These are phyloP conservation scores for Candida tallmaniae DNA, from an alignment of 805 yeast genomes.

Conservation along the genomic window DNA sequence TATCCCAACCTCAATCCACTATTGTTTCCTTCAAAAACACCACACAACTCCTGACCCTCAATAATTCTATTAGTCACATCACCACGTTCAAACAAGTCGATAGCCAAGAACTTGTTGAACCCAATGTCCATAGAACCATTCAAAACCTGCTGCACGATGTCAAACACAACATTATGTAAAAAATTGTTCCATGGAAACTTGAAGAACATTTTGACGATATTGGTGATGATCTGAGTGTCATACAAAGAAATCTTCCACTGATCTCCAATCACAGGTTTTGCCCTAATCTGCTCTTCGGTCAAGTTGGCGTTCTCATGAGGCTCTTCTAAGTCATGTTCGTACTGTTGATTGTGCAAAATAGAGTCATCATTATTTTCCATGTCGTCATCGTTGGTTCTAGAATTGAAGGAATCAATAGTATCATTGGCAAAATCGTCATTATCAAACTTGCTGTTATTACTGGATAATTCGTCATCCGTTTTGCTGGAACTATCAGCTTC, in stretches of 20 bases:
- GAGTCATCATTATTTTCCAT: conserved; percentile 19
- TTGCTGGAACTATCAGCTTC: conserved; percentile 7
- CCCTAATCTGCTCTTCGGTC: conserved; percentile 39
- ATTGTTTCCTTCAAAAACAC: conserved; percentile 49
- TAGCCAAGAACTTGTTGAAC: conserved; percentile 42
- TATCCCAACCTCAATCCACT: conserved; percentile 75
- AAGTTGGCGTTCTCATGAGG: conserved; percentile 42
- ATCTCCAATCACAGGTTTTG: conserved; percentile 42
- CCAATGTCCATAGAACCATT: conserved; percentile 48
- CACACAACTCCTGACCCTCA: conserved; percentile 53
- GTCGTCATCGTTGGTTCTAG: conserved; percentile 19
- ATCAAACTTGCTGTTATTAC: conserved; percentile 1
- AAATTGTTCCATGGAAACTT: conserved; percentile 46
- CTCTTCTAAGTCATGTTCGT: conserved; percentile 33
- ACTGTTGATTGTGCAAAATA: conserved; percentile 17
- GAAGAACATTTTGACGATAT: conserved; percentile 41
- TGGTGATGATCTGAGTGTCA: conserved; percentile 41
- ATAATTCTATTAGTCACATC: conserved; percentile 39
- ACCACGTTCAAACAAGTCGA: conserved; percentile 55
- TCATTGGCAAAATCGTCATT: conserved; percentile 16
- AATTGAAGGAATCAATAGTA: conserved; percentile 32
- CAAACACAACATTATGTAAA: conserved; percentile 44
- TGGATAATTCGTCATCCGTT: conserved; percentile 1
- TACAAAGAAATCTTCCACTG: conserved; percentile 36
- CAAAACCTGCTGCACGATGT: conserved; percentile 43